Evolutionary conservation across 176 grass and related monocot species (phyloP), one percentile per base, ranked within the genome.

Genomic region (Urochloa ruziziensis): DNA sequence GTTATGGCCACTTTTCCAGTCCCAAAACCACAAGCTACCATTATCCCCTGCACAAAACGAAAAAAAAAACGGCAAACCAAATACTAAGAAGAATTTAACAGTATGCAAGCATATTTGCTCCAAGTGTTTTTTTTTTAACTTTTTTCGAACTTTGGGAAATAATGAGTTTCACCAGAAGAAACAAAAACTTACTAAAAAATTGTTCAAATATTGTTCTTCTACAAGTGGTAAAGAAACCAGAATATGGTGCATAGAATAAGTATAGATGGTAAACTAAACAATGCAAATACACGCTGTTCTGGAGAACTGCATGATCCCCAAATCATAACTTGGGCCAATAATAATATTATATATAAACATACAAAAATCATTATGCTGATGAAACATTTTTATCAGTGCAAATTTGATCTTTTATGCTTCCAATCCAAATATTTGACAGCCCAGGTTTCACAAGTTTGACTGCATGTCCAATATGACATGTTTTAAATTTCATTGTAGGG

Each of bases 1-100:
- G 88, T 99, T 99, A 77, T 99, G 88, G n/a, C 97, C 97, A 27
- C 97, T 99, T 81, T 99, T 99, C 97, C 97, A 99, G 86, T 99
- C 97, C 97, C 97, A 99, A 82, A 99, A 99, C 97, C 97, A 96
- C 67, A 99, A 52, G 86, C 97, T 99, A 82, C 97, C 97, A 89
- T 99, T 99, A 75, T 99, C 97, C 80, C 96, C 95, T 97, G 79
- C 74, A 84, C 67, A 85, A 67, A 56, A 39, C 29, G 21, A 12
- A 61, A 60, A 59, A 30, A 6, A 2, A 30, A 15, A n/a, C n/a
- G n/a, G n/a, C n/a, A 15, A 28, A 15, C 30, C 27, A 62, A 30
- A 62, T 60, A 29, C 4, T 62, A 62, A 6, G 59, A 62, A 83
- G 3, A 73, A 24, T 62, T 60, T 67, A 21, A 21, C 3, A 68